Evolutionary conservation across 441 rosid species (phyloP).

Genomic region (Populus trichocarpa): DNA sequence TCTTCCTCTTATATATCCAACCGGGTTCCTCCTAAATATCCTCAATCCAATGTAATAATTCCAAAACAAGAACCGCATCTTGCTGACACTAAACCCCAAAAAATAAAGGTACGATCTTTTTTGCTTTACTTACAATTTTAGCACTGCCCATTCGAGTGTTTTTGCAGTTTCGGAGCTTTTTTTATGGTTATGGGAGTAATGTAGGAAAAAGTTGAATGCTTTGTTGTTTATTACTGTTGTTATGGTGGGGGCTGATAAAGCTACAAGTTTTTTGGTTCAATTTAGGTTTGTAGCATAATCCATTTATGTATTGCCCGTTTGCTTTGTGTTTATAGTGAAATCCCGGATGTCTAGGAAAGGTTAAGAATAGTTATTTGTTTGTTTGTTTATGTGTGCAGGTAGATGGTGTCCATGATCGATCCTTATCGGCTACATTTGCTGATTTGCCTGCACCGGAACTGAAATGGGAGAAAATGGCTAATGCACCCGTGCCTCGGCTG

Average conservation of each 20-base stretch:
- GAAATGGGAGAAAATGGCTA: slow-evolving; percentile 80
- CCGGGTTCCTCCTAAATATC: slow-evolving; percentile 21
- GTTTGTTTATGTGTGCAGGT: slow-evolving; percentile 25
- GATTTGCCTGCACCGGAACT: slow-evolving; percentile 79
- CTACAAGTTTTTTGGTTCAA: neutral
- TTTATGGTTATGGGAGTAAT: neutral
- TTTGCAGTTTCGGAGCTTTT: neutral
- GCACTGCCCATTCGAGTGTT: neutral
- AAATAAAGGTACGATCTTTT: slow-evolving; percentile 19
- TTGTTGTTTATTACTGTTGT: neutral
- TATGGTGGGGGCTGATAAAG: neutral
- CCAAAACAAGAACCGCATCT: slow-evolving; percentile 17
- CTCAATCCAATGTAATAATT: slow-evolving; percentile 14
- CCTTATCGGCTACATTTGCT: slow-evolving; percentile 84
- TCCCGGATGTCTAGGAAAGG: neutral
- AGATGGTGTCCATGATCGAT: slow-evolving; percentile 39
- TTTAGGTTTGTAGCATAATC: neutral
- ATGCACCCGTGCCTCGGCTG: slow-evolving; percentile 87
- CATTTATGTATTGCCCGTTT: neutral
- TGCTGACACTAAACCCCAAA: neutral
- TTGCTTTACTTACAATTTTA: neutral
- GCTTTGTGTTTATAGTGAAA: neutral
- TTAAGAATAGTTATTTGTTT: neutral
- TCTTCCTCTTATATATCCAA: slow-evolving; percentile 20
- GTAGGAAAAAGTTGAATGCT: neutral